A percentile compares a stretch with the other conserved stretches of the same genome.
Evolutionary conservation across 2,329 filamentous ascomycete species (phyloP).

Genomic region (Fusarium luffae): DNA sequence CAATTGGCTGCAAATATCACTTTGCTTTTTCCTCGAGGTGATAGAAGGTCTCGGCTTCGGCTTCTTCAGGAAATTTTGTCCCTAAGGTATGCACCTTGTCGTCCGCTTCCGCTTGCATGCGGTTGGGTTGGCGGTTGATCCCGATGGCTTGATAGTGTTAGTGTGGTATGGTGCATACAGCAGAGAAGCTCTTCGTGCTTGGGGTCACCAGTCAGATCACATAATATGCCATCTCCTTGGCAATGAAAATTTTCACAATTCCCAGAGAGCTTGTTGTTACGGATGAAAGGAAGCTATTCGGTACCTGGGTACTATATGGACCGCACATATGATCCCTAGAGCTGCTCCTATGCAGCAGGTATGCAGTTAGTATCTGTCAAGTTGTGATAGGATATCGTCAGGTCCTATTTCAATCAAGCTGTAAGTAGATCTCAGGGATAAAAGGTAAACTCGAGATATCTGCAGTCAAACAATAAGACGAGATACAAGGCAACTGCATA

Average conservation of each 20-base stretch:
- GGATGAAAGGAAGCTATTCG: not conserved
- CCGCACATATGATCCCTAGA: not conserved
- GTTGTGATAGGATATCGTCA: not conserved
- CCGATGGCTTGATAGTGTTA: constrained; percentile 11
- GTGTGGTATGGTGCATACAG: constrained; percentile 11
- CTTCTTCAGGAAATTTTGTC: constrained; percentile 12
- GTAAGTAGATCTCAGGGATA: constrained; percentile 4
- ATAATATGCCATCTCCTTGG: not conserved
- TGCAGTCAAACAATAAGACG: not conserved
- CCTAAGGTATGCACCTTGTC: constrained; percentile 3
- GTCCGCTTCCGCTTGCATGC: constrained; percentile 7
- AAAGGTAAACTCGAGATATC: not conserved
- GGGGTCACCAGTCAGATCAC: not conserved
- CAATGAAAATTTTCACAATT: not conserved
- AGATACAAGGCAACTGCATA: constrained; percentile 11
- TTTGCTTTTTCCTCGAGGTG: constrained; percentile 31
- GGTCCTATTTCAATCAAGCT: not conserved
- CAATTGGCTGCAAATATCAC: constrained; percentile 23
- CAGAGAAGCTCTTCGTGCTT: not conserved
- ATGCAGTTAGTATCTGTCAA: not conserved
- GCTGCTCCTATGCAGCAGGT: not conserved
- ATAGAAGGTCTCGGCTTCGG: constrained; percentile 16
- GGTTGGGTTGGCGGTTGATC: constrained; percentile 33
- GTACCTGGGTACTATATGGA: not conserved
- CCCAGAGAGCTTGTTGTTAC: not conserved